Base-by-base conservation (phyloP, 352 stramenopile genomes). In the Phytophthora pluvialis region DNA sequence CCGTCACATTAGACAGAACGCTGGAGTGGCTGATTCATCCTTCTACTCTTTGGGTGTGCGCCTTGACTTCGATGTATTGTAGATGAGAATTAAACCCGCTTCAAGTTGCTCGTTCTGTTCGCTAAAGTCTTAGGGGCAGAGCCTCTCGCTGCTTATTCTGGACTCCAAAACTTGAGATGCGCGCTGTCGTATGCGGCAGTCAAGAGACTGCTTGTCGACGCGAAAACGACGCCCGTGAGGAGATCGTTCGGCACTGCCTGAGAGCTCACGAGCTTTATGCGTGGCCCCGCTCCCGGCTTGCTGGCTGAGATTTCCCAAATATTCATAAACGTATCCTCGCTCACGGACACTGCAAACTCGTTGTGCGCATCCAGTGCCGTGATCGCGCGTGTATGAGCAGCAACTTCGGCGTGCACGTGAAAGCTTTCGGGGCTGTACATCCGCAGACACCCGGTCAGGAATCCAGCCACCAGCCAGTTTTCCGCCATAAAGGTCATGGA, bases 321-420 rank as follows among this genome's bases (percentile, higher is more conserved):
- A 56, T 95, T 91, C 45, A 93, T 46, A 64, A 89, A 95, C 10
- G 80, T 91, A 60, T 95, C 80, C 54, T 94, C 83, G 8, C 83
- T 79, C 35, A 93, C 83, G 1, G 81, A 88, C 47, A 79, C 83
- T 40, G 89, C 56, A 45, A 75, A 67, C 39, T 79, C 67, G 26
- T 86, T 83, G 38, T 68, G 64, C 26, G 73, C 61, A 45, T 90
- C 85, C 18, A 94, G 47, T 9, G 78, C 85, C 1, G 81, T 91
- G 67, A 93, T 78, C 1, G 81, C 81, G 2, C 87, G 83, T 7
- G 81, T 86, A 55, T 92, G 85, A 13, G 81, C 87, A 21, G 78
- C 81, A 35, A 95, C 67, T 60, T 94, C 81, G 1, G 85, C 75
- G 44, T 84, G 69, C 36, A 93, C 26, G 38, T 64, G 71, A 67